Base-by-base conservation (phyloP, 352 stramenopile genomes). In the Phytophthora pisi region DNA sequence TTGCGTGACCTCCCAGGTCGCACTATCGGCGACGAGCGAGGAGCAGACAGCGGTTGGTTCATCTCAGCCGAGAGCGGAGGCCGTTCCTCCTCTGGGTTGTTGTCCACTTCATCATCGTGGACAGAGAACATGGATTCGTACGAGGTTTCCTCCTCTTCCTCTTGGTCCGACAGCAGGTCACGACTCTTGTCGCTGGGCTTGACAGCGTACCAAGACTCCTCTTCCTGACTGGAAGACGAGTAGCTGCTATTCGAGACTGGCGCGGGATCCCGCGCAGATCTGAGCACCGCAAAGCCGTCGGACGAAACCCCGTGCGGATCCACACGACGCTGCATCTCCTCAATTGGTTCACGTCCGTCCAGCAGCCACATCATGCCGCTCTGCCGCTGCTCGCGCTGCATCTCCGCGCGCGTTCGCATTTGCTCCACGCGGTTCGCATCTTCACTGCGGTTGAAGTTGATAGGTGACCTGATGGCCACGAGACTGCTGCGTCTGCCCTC, bases 291-390 rank as follows among this genome's bases (percentile, higher is more conserved):
- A 56, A 78, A 82, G 16, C 70, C 64, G 24, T 83, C 70, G 31
- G 72, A 56, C n/a, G 57, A 59, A 15, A 53, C 1, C 47, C 58
- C 57, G 45, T 66, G 34, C 23, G 61, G 63, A 34, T 82, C 54
- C n/a, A 77, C 57, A 30, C 62, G 72, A 5, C 66, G 69, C 34
- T 82, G 69, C 61, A 81, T 72, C 0, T 71, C 66, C 45, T 80
- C 66, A 46, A 70, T 56, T 23, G 77, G 75, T 36, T 84, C 72
- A 15, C 61, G 66, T 23, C 66, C 70, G 28, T 85, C 77, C 13
- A 88, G 51, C 6, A 79, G 64, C 64, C 75, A 83, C 54, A 82
- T 70, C 58, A 78, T 75, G 31, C 74, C 66, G 42, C 43, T 64
- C 38, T 70, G 61, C 30, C 59, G 74, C 38, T 72, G 66, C 18